Base-by-base conservation (phyloP, 352 stramenopile species). In the Phytophthora vignae region DNA sequence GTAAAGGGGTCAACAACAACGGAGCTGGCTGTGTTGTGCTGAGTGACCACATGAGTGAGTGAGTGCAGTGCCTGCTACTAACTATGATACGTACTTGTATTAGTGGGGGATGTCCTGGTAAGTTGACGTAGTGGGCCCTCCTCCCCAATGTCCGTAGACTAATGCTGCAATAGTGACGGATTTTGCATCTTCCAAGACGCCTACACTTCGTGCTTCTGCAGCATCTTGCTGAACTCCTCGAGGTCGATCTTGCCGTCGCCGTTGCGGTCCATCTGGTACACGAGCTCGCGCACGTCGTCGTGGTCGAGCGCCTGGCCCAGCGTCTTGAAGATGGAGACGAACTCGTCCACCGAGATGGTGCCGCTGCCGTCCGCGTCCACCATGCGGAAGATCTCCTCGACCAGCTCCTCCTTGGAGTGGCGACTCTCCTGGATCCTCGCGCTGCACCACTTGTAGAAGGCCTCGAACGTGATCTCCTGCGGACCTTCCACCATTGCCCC, bases 191-290 rank as follows among this genome's bases (percentile, higher is more conserved):
- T 52, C 22, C 40, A 48, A 19, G 36, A 42, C 36, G 33, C 12
- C 52, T 87, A 89, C 27, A 93, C 82, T 56, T 91, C 85, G 60
- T 91, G 82, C 71, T 91, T 93, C 22, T 89, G 80, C 6, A 93
- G 69, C 84, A 93, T 93, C 52, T 85, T 88, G 60, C 61, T 67
- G 60, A 93, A 93, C 46, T 93, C 85, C 29, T 91, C 82, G 6
- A 91, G 58, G 57, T 93, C 84, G 63, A 93, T 93, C 74, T 91
- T 91, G 54, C 82, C 82, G 57, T 90, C 86, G 57, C 88, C 78
- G 67, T 91, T 93, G 49, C 82, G 81, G 52, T 91, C 84, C 83
- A 91, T 91, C 49, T 91, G 80, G 36, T 91, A 93, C 6, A 93
- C 80, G 4, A 93, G 73, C 68, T 93, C 84, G 25, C 85, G 82